These are phyloP conservation scores for Pleurostoma richardsiae DNA, from an alignment of 2,329 filamentous ascomycete genomes.

Conservation along the genomic window DNA sequence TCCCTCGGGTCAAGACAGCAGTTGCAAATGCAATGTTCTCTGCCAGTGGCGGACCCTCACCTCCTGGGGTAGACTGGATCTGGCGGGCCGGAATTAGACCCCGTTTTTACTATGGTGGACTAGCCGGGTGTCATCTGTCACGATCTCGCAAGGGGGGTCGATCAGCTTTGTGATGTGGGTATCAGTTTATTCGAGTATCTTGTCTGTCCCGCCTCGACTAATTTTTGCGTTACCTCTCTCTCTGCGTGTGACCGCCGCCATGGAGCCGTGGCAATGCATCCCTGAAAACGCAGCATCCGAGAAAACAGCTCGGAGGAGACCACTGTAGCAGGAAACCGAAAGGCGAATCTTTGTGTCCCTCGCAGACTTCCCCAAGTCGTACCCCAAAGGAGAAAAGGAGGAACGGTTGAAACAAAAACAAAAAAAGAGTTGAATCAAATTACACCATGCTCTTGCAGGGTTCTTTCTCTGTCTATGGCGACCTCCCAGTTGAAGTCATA, in stretches of 20 bases:
- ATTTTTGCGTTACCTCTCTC: not conserved
- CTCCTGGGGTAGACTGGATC: too few relatives aligned
- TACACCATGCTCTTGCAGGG: conserved; percentile 14
- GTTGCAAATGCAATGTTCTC: too few relatives aligned
- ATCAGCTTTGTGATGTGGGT: too few relatives aligned
- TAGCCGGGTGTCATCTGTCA: too few relatives aligned
- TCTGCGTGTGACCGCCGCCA: not conserved
- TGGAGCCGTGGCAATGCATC: not conserved
- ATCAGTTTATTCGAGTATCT: too few relatives aligned
- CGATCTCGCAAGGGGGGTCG: too few relatives aligned
- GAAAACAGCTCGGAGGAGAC: not conserved
- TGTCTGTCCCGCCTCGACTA: not conserved
- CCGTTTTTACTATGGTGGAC: too few relatives aligned
- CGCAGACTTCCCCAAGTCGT: not conserved
- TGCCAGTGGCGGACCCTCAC: too few relatives aligned
- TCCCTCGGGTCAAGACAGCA: too few relatives aligned
- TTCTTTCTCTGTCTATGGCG: conserved; percentile 11
- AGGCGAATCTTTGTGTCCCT: conserved; percentile 1
- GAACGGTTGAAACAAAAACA: conserved; percentile 3
- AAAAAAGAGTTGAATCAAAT: conserved; percentile 11
- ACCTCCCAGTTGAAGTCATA: conserved; percentile 6
- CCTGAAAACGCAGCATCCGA: not conserved
- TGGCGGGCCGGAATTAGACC: too few relatives aligned
- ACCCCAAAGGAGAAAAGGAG: not conserved
- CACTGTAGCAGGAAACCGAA: conserved; percentile 1